Percentiles rank a stretch among this genome's conserved stretches.
These are phyloP conservation scores for Daldinia decipiens DNA, from an alignment of 495 filamentous ascomycete species.

Conservation along the genomic window DNA sequence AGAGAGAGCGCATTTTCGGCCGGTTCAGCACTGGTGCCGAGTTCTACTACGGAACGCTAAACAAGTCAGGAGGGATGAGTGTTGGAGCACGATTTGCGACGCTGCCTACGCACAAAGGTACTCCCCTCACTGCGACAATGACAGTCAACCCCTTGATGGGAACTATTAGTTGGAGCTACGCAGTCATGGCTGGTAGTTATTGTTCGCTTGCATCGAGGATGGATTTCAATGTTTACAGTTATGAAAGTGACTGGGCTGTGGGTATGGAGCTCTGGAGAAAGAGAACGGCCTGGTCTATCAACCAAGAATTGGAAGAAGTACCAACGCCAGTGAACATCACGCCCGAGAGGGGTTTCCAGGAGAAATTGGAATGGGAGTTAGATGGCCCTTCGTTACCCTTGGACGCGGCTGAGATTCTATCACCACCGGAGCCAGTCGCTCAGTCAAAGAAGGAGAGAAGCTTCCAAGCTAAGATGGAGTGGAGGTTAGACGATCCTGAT, in stretches of 20 bases:
- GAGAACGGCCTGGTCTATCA: conserved; percentile 54
- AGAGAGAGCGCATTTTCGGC: conserved; percentile 66
- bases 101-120: conserved; percentile 81
- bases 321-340: conserved; percentile 7
- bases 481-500: conserved; percentile 59
- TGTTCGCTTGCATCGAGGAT: conserved; percentile 88
- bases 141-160: conserved; percentile 94
- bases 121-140: conserved; percentile 91
- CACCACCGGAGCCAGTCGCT: conserved; percentile 50
- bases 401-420: conserved; percentile 52
- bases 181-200: conserved; percentile 82
- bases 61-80: conserved; percentile 84
- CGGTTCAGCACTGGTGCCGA: conserved; percentile 88
- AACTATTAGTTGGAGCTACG: conserved; percentile 87
- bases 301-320: conserved; percentile 52
- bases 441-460: conserved; percentile 55
- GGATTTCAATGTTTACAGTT: conserved; percentile 98
- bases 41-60: conserved; percentile 91
- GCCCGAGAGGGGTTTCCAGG: conserved; percentile 59
- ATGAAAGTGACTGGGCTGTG: conserved; percentile 91
- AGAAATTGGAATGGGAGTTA: conserved; percentile 64
- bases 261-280: conserved; percentile 90
- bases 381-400: conserved; percentile 46
- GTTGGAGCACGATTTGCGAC: conserved; percentile 89
- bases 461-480: conserved; percentile 65